Evolutionary conservation across 345 rosid genomes (phyloP), one percentile per base, ranked within the genome.

Genomic region (Raphanus raphanistrum): DNA sequence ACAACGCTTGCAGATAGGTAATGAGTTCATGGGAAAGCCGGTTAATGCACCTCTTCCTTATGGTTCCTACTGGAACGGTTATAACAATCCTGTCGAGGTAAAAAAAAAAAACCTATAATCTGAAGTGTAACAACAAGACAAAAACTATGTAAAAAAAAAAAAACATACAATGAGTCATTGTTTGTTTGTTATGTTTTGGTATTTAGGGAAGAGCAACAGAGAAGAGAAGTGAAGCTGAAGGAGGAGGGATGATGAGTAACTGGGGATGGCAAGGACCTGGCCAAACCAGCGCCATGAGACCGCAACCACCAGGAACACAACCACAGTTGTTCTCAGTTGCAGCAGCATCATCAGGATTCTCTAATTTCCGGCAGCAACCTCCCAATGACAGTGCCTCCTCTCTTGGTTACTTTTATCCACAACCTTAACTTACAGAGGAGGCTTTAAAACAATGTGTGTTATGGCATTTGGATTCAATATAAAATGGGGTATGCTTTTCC

Each of bases 291-390:
- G 33, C 41, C 26, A 32, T 66, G 68, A 59, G 76, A 32, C 76
- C 28, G 5, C 81, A 78, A 41, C 75, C 75, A 45, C 72, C 67
- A 13, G 70, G 74, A 15, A 45, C 55, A 29, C 73, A 17, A 17
- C 72, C 28, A 9, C 50, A 26, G 15, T 74, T 70, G 79, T 80
- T 65, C 79, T 70, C 83, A 63, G 82, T 36, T 63, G 79, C 79
- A 55, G 83, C 83, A 80, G 83, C 83, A 75, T 75, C 83, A 80
- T 80, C 83, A 80, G 80, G 83, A 80, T 80, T 80, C 82, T 80
- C 82, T 63, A 78, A 79, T 79, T 79, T 79, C 68, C 67, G 79
- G 71, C 82, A 71, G 63, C 82, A 80, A 70, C 72, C 64, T 64
- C 63, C 57, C 27, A 57, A 70, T 57, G 79, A 75, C 83, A 75